Conservation (phyloP, 2,329 filamentous ascomycete species). For the Penicillium sp. region DNA sequence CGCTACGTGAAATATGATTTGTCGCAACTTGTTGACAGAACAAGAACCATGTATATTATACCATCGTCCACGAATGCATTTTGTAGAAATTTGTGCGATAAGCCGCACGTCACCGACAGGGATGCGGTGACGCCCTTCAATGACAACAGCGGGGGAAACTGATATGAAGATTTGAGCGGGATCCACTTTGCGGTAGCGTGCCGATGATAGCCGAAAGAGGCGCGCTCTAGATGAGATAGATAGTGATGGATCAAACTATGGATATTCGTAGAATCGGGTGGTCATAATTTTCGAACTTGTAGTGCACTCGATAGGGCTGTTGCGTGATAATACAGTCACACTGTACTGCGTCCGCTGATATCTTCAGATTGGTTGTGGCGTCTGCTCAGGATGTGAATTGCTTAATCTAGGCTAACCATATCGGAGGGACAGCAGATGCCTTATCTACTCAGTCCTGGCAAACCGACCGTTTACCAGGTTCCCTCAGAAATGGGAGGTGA, state of each 20-base stretch:
- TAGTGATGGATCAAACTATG: neutral
- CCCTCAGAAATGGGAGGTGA: no score
- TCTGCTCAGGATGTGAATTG: no score
- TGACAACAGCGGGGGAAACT: constrained; percentile 12
- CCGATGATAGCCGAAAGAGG: constrained; percentile 22
- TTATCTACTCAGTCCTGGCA: no score
- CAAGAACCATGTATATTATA: neutral
- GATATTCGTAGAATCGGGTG: neutral
- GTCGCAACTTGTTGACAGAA: neutral
- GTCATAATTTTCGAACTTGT: neutral
- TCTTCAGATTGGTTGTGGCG: no score
- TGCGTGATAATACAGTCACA: no score
- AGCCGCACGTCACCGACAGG: neutral
- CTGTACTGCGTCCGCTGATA: no score
- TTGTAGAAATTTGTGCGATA: neutral
- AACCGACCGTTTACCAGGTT: no score
- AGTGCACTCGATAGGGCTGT: no score
- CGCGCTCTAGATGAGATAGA: constrained; percentile 3
- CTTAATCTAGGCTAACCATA: no score
- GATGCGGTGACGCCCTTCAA: constrained; percentile 7
- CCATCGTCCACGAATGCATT: neutral
- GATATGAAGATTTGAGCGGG: constrained; percentile 14
- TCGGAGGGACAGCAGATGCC: no score
- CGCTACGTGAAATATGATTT: neutral
- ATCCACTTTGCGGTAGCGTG: constrained; percentile 18